Conservation (phyloP, 208 protist species). For the Phytomonas serpens region DNA sequence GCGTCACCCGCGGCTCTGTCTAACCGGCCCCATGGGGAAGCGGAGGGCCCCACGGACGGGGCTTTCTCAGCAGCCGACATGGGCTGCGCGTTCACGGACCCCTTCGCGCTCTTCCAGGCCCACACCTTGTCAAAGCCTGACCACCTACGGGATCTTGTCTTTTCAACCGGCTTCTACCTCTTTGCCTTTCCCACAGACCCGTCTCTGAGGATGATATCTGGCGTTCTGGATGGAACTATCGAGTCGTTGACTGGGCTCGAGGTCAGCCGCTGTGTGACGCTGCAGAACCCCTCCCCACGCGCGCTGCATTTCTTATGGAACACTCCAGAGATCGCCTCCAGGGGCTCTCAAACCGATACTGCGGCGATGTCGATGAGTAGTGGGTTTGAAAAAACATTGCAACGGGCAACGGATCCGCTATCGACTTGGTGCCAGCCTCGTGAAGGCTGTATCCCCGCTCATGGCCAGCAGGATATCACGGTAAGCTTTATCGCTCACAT, state of each 20-base stretch:
- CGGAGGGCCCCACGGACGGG: background rate
- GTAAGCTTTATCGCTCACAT: slow-evolving; percentile 59
- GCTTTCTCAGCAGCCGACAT: slow-evolving; percentile 2
- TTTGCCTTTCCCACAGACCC: slow-evolving; percentile 59
- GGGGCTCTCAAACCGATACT: slow-evolving; percentile 11
- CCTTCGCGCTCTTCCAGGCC: slow-evolving; percentile 30
- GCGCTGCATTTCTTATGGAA: slow-evolving; percentile 69
- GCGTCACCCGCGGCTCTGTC: slow-evolving; percentile 6
- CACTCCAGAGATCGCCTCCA: slow-evolving; percentile 38
- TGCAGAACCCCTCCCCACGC: slow-evolving; percentile 68
- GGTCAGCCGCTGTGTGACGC: slow-evolving; percentile 54
- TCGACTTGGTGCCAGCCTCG: slow-evolving; percentile 55
- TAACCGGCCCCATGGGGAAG: background rate
- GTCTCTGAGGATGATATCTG: slow-evolving; percentile 45
- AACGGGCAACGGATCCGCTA: slow-evolving; percentile 22
- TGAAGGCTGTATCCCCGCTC: slow-evolving; percentile 43
- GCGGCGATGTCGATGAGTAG: background rate
- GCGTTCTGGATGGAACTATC: slow-evolving; percentile 57
- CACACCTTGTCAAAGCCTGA: slow-evolving; percentile 12
- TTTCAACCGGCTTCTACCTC: slow-evolving; percentile 68
- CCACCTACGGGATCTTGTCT: slow-evolving; percentile 20
- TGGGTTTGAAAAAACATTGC: background rate
- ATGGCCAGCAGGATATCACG: slow-evolving; percentile 29
- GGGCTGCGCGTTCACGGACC: slow-evolving; percentile 16
- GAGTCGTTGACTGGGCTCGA: slow-evolving; percentile 67